A percentile compares a stretch with the other conserved stretches of the same genome.
phyloP scores from a whole-genome alignment of 2,329 filamentous ascomycete species.

The Fusarium sarcochroum region DNA sequence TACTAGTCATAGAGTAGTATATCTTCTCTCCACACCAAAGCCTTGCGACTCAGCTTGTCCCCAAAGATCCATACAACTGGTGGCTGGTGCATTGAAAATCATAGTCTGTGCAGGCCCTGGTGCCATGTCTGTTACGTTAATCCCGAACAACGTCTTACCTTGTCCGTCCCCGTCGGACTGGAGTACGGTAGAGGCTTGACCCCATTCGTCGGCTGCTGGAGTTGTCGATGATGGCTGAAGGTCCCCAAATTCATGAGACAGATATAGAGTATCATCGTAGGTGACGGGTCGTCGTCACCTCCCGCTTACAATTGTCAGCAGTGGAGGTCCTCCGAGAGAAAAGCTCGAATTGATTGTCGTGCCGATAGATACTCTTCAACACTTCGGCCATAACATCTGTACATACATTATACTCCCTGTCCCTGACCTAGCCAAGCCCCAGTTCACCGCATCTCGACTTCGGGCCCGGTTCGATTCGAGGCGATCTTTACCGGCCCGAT shows the following conservation, averaged over 20 bases:
- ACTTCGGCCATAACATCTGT: neutral
- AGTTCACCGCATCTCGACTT: slow-evolving; percentile 43
- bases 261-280: slow-evolving; percentile 7
- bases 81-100: slow-evolving; percentile 40
- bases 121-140: slow-evolving; percentile 13
- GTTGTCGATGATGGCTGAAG: slow-evolving; percentile 5
- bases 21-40: slow-evolving; percentile 22
- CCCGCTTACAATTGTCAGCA: slow-evolving; percentile 11
- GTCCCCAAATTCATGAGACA: slow-evolving; percentile 8
- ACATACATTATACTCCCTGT: slow-evolving; percentile 1
- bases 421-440: slow-evolving; percentile 28
- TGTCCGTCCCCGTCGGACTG: slow-evolving; percentile 16
- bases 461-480: slow-evolving; percentile 36
- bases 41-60: slow-evolving; percentile 13
- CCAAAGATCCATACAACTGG: slow-evolving; percentile 9
- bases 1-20: slow-evolving; percentile 22
- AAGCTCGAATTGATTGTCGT: slow-evolving; percentile 11
- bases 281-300: slow-evolving; percentile 11
- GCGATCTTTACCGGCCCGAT: slow-evolving; percentile 43
- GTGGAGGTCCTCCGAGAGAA: slow-evolving; percentile 17
- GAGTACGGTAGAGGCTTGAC: slow-evolving; percentile 5
- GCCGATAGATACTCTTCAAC: neutral
- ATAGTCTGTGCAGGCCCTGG: slow-evolving; percentile 41
- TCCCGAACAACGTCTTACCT: slow-evolving; percentile 24
- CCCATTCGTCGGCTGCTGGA: slow-evolving; percentile 9